Conservation (phyloP, 2,329 filamentous ascomycete species). For the Neofusicoccum umdonicola region DNA sequence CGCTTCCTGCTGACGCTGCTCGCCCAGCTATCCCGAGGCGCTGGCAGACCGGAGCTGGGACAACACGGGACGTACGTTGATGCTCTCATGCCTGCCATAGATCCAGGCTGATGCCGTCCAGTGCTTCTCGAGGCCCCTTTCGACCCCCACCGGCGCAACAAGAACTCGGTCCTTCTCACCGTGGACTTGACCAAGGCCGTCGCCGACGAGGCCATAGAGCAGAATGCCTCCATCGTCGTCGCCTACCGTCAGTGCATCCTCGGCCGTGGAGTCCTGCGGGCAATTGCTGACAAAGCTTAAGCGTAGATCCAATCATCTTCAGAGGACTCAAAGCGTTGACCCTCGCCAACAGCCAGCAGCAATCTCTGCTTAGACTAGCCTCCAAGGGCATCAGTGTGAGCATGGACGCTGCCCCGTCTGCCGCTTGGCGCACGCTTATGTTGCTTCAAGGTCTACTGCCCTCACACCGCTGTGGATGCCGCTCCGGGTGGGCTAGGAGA, state of each 20-base stretch:
- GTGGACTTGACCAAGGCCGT: conserved; percentile 89
- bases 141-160: conserved; percentile 54
- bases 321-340: conserved; percentile 86
- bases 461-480: conserved; percentile 92
- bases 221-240: conserved; percentile 74
- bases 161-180: conserved; percentile 72
- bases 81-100: background rate
- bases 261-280: background rate
- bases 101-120: conserved; percentile 28
- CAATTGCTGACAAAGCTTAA: conserved; percentile 27
- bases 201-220: conserved; percentile 80
- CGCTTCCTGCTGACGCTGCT: background rate
- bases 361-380: conserved; percentile 75
- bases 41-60: conserved; percentile 90
- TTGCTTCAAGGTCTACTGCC: conserved; percentile 68
- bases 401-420: background rate
- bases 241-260: conserved; percentile 69
- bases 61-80: conserved; percentile 74
- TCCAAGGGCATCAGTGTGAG: conserved; percentile 77
- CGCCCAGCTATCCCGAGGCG: conserved; percentile 75
- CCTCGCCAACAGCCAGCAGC: conserved; percentile 79
- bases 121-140: conserved; percentile 69
- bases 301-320: conserved; percentile 91
- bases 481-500: conserved; percentile 82
- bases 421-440: background rate